Base-by-base conservation (phyloP, 768 basidiomycete genomes). In the Tricholoma hemisulphureum region DNA sequence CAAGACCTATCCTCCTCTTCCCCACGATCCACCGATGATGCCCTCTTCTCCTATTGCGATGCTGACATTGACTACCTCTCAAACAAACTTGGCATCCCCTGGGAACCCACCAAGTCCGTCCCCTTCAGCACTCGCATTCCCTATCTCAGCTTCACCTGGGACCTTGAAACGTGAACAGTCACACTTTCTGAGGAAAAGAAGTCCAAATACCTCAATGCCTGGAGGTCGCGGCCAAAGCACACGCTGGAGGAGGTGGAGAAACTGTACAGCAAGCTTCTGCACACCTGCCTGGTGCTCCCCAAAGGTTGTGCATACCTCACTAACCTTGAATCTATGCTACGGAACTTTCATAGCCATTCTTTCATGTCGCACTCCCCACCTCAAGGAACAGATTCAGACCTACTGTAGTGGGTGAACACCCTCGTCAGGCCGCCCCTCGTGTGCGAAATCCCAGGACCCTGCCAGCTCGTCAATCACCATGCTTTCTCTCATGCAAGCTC, bases 41-140 rank as follows among this genome's bases (percentile, higher is more conserved):
- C 6, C 0, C 0, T 16, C 0, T 69, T 34, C 56, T 63, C 63
- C 2, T 71, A 70, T 41, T 28, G 46, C 37, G 51, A 69, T 8
- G 55, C 24, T 0, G 77, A 81, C 57, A 76, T 82, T 21, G 68
- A 80, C 41, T 6, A 2, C 0, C 24, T 78, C 0, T 76, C 76
- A 0, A 16, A 45, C 0, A 0, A 41, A 0, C 63, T 72, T 10
- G 71, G 73, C 0, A 71, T 72, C n/a, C 67, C 64, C 0, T 72
- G 71, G 68, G 66, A 73, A 54, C 3, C 11, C 0, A 41, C 57
- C 0, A 73, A 71, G 32, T 57, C 56, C 7, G 29, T 66, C 1
- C 63, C 57, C 1, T 73, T 63, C 6, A n/a, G n/a, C n/a, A n/a
- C n/a, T n/a, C n/a, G n/a, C n/a, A n/a, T n/a, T n/a, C n/a, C n/a